Conservation (phyloP, 1,284 basidiomycete species). For the Singerocomus rubriflavus region DNA sequence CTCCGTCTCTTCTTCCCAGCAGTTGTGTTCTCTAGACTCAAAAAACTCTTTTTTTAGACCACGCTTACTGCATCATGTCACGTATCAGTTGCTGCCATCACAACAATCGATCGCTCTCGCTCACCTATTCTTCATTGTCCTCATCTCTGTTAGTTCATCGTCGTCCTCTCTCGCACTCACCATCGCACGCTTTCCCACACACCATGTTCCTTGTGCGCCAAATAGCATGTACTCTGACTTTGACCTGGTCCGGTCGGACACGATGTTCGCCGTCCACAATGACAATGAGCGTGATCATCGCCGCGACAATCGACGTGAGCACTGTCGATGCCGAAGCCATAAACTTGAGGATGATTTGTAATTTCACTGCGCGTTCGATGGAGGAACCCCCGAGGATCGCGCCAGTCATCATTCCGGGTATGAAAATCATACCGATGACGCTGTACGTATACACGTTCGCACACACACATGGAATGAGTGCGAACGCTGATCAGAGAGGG, state of each 20-base stretch:
- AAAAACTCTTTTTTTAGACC: too few relatives aligned
- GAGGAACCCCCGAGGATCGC: slow-evolving; percentile 82
- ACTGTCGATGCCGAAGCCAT: slow-evolving; percentile 79
- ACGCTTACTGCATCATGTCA: too few relatives aligned
- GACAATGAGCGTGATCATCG: slow-evolving; percentile 55
- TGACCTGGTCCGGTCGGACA: slow-evolving; percentile 66
- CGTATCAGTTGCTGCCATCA: too few relatives aligned
- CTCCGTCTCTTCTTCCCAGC: too few relatives aligned
- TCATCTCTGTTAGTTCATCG: too few relatives aligned
- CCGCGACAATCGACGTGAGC: slow-evolving; percentile 63
- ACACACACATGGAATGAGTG: too few relatives aligned
- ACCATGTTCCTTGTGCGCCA: slow-evolving; percentile 42
- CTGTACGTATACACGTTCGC: slow-evolving; percentile 38
- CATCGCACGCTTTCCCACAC: not conserved
- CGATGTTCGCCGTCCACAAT: slow-evolving; percentile 72
- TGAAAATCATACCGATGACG: slow-evolving; percentile 76
- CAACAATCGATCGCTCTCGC: too few relatives aligned
- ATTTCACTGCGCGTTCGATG: slow-evolving; percentile 77
- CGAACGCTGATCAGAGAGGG: too few relatives aligned
- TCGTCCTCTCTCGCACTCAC: too few relatives aligned
- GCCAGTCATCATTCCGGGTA: slow-evolving; percentile 84
- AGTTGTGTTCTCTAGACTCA: too few relatives aligned
- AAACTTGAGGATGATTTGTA: slow-evolving; percentile 87
- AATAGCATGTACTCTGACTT: slow-evolving; percentile 46
- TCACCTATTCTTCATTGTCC: too few relatives aligned